phyloP scores from a whole-genome alignment of 2,329 filamentous ascomycete species.

The Colletotrichum viniferum region DNA sequence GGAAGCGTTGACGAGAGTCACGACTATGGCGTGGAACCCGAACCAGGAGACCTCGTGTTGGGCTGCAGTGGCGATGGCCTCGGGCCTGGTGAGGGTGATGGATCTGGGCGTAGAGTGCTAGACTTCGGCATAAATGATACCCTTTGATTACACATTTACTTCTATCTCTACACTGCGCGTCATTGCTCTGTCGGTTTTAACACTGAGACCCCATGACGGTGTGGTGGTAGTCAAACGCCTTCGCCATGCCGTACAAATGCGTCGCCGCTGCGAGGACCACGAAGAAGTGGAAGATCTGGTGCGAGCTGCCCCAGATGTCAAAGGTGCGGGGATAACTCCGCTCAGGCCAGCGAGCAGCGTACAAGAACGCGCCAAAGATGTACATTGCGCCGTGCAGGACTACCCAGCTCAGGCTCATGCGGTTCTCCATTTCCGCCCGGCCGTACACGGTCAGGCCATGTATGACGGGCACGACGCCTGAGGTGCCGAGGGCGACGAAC shows the following conservation, averaged over 20 bases:
- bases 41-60: slow-evolving; percentile 69
- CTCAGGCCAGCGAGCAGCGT: slow-evolving; percentile 88
- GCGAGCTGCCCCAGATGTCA: slow-evolving; percentile 91
- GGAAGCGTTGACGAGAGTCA: slow-evolving; percentile 67
- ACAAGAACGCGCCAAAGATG: slow-evolving; percentile 82
- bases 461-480: slow-evolving; percentile 80
- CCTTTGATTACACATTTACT: slow-evolving; percentile 9
- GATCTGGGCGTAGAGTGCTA: slow-evolving; percentile 61
- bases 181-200: slow-evolving; percentile 16
- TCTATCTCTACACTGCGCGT: background rate
- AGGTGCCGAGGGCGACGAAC: slow-evolving; percentile 88
- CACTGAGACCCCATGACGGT: slow-evolving; percentile 60
- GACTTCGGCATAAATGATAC: background rate
- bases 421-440: slow-evolving; percentile 64
- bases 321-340: slow-evolving; percentile 76
- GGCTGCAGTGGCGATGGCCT: slow-evolving; percentile 70
- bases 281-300: slow-evolving; percentile 94
- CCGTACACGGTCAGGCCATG: slow-evolving; percentile 77
- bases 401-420: slow-evolving; percentile 83
- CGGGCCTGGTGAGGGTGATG: slow-evolving; percentile 69
- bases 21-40: slow-evolving; percentile 70
- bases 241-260: slow-evolving; percentile 81
- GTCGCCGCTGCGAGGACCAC: slow-evolving; percentile 82
- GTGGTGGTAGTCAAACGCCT: slow-evolving; percentile 88
- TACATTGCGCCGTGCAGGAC: slow-evolving; percentile 83